Conservation (phyloP, 2,329 filamentous ascomycete species). For the Capronia coronata region DNA sequence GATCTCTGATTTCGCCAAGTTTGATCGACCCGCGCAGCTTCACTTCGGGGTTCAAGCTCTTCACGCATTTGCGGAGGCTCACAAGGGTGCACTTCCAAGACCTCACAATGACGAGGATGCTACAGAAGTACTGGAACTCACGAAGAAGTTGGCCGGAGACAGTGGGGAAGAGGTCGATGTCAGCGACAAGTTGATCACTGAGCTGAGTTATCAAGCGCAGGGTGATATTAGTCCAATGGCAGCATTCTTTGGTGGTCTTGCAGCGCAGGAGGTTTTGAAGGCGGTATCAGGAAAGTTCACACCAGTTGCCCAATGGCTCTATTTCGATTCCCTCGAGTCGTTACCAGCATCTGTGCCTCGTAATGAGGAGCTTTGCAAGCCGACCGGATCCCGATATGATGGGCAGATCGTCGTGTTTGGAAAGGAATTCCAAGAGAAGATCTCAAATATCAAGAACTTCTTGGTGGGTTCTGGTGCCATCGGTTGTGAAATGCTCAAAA, state of each 20-base stretch:
- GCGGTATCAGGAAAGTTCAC: constrained; percentile 96
- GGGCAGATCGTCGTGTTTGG: constrained; percentile 97
- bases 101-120: constrained; percentile 84
- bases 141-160: constrained; percentile 63
- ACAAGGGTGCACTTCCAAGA: constrained; percentile 65
- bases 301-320: constrained; percentile 91
- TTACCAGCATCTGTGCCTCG: constrained; percentile 68
- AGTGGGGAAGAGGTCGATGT: constrained; percentile 70
- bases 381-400: constrained; percentile 79
- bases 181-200: constrained; percentile 85
- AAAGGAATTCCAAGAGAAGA: constrained; percentile 85
- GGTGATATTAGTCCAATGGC: constrained; percentile 90
- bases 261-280: constrained; percentile 92
- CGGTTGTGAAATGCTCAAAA: constrained; percentile 98
- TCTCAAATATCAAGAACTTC: constrained; percentile 85
- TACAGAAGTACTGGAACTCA: constrained; percentile 64
- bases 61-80: constrained; percentile 71
- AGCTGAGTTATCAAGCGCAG: constrained; percentile 87
- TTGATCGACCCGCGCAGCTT: constrained; percentile 85
- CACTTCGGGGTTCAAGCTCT: constrained; percentile 90
- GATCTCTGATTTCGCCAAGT: constrained; percentile 95
- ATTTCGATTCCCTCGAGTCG: constrained; percentile 97
- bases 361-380: constrained; percentile 82
- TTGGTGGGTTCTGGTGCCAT: constrained; percentile 94
- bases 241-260: constrained; percentile 87